These are phyloP conservation scores for Pyrrhoderma lamaoense DNA, from an alignment of 1,284 basidiomycete species.

Conservation along the genomic window DNA sequence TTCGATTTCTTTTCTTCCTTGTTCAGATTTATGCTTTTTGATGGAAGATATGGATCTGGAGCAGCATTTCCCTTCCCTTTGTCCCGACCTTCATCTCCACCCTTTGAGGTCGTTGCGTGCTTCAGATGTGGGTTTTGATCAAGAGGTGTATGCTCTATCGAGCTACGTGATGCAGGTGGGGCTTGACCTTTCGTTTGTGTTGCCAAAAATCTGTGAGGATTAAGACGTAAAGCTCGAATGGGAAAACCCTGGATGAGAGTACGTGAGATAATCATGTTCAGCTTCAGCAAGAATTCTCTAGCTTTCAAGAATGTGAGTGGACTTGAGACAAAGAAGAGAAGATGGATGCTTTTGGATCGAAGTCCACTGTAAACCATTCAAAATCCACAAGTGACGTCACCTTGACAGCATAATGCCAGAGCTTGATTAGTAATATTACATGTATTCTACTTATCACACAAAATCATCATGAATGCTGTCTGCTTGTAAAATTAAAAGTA, in stretches of 20 bases:
- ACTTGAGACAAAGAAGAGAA: no score
- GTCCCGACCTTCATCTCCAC: constrained; percentile 10
- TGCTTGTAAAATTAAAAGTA: no score
- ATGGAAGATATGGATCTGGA: constrained; percentile 10
- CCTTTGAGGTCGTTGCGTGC: constrained; percentile 7
- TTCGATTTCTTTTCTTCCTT: not conserved
- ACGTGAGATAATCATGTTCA: no score
- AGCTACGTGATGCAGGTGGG: constrained; percentile 2
- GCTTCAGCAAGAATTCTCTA: no score
- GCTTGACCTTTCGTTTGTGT: constrained; percentile 10
- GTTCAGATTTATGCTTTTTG: not conserved
- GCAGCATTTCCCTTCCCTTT: constrained; percentile 13
- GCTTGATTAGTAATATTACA: no score
- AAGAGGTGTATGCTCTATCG: constrained; percentile 10
- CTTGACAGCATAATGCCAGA: no score
- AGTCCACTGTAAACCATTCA: no score
- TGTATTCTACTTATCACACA: no score
- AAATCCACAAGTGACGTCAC: no score
- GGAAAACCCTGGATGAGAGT: not conserved
- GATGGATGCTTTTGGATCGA: no score
- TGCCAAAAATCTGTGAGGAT: not conserved
- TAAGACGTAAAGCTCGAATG: not conserved
- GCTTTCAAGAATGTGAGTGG: no score
- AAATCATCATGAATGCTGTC: no score
- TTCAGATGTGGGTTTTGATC: constrained; percentile 17